Conservation (phyloP, 73 alveolate species). For the Symbiodinium pilosum region DNA sequence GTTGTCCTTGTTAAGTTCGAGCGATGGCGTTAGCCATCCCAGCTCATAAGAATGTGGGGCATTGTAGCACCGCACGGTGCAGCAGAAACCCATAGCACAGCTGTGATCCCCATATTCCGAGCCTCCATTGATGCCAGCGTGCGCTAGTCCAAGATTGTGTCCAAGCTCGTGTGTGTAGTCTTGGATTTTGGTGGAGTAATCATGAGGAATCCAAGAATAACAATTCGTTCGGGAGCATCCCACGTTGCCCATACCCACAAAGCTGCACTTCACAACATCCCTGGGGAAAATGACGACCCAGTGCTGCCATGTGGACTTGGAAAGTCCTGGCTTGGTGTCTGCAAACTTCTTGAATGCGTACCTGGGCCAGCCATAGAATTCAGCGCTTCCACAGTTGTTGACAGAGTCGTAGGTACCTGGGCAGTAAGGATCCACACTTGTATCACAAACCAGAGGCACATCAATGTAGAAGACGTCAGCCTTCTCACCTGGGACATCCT, state of each 20-base stretch:
- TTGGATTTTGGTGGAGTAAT: neutral
- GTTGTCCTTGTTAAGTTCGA: neutral
- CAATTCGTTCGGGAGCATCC: constrained; percentile 14
- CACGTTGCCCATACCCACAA: constrained; percentile 14
- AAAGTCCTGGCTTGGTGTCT: neutral
- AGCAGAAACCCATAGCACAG: constrained; percentile 37
- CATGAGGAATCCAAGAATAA: constrained; percentile 18
- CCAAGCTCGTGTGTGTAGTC: constrained; percentile 38
- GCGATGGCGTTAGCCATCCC: constrained; percentile 17
- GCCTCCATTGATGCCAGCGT: constrained; percentile 16
- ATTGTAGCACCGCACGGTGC: constrained; percentile 35
- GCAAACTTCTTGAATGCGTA: constrained; percentile 19
- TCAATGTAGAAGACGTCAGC: constrained; percentile 22
- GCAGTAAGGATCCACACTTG: neutral
- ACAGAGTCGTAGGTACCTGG: constrained; percentile 7
- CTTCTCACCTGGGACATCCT: neutral
- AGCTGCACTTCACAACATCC: constrained; percentile 16
- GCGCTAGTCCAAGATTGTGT: constrained; percentile 5
- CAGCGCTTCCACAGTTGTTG: neutral
- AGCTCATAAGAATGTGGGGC: constrained; percentile 28
- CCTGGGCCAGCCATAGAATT: constrained; percentile 31
- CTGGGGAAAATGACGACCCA: constrained; percentile 19
- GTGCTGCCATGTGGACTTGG: neutral
- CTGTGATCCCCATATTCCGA: constrained; percentile 8
- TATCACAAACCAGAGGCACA: neutral